Conservation (phyloP, 306 rosid genomes). For the Sindora glabra region DNA sequence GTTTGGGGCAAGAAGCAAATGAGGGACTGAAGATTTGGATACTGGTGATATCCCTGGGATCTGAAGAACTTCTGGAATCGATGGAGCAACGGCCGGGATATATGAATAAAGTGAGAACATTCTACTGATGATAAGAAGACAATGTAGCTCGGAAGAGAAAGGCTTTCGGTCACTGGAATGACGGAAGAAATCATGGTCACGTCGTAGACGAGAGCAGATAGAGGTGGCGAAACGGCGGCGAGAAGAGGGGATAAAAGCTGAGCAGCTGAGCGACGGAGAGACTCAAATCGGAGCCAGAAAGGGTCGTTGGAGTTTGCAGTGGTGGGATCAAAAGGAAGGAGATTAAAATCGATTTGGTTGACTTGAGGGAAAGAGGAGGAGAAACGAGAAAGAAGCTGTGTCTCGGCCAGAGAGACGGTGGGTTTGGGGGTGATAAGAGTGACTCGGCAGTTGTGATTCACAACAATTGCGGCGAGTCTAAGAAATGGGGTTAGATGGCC, state of each 20-base stretch:
- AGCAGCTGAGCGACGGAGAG: slow-evolving; percentile 21
- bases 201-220: slow-evolving; percentile 30
- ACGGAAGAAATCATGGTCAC: slow-evolving; percentile 20
- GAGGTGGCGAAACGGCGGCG: slow-evolving; percentile 18
- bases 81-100: neutral
- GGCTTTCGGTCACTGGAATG: neutral
- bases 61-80: neutral
- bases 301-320: slow-evolving; percentile 29
- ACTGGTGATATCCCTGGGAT: slow-evolving; percentile 24
- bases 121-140: slow-evolving; percentile 12
- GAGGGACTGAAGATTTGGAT: slow-evolving; percentile 26
- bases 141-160: slow-evolving; percentile 21
- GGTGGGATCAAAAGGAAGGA: neutral
- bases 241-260: slow-evolving; percentile 28
- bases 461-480: slow-evolving; percentile 13
- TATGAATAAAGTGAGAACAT: neutral
- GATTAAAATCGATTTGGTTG: neutral
- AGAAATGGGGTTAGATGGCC: slow-evolving; percentile 40
- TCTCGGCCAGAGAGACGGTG: slow-evolving; percentile 32
- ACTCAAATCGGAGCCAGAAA: slow-evolving; percentile 24
- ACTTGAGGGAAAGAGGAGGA: slow-evolving; percentile 29
- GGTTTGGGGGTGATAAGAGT: slow-evolving; percentile 40
- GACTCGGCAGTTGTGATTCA: slow-evolving; percentile 15
- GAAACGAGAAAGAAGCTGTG: slow-evolving; percentile 31
- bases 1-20: slow-evolving; percentile 3